Evolutionary conservation across 441 rosid genomes (phyloP).

Genomic region (Pelargonium citronellum): DNA sequence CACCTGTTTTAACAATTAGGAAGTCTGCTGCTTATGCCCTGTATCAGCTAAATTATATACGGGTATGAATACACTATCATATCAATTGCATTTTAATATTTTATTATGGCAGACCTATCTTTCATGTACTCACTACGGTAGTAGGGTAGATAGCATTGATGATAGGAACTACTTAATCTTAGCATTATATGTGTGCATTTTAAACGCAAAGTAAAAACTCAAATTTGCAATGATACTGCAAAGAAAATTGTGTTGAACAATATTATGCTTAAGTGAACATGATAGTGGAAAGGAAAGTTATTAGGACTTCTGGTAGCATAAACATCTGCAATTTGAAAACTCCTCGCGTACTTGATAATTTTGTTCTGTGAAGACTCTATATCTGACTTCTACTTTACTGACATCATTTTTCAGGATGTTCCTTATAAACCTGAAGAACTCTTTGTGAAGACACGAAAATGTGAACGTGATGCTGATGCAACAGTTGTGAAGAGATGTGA

Average conservation of each 20-base stretch:
- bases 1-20: slow-evolving; percentile 71
- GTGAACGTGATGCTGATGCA: slow-evolving; percentile 73
- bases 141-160: background rate
- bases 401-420: slow-evolving; percentile 53
- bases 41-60: slow-evolving; percentile 65
- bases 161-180: background rate
- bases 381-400: background rate
- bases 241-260: background rate
- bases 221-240: background rate
- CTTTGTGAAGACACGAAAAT: slow-evolving; percentile 67
- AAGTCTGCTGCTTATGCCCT: slow-evolving; percentile 74
- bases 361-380: background rate
- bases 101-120: background rate
- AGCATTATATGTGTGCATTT: background rate
- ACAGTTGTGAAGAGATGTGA: slow-evolving; percentile 67
- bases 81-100: background rate
- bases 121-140: background rate
- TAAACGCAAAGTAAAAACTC: background rate
- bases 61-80: slow-evolving; percentile 33
- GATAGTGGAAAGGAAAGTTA: background rate
- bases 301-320: background rate
- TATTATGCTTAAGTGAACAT: background rate
- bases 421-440: slow-evolving; percentile 77
- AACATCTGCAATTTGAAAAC: background rate
- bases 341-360: background rate